Evolutionary conservation across 2,329 filamentous ascomycete species (phyloP), one percentile per base, ranked within the genome.

Genomic region (Aureobasidium leucospermi): DNA sequence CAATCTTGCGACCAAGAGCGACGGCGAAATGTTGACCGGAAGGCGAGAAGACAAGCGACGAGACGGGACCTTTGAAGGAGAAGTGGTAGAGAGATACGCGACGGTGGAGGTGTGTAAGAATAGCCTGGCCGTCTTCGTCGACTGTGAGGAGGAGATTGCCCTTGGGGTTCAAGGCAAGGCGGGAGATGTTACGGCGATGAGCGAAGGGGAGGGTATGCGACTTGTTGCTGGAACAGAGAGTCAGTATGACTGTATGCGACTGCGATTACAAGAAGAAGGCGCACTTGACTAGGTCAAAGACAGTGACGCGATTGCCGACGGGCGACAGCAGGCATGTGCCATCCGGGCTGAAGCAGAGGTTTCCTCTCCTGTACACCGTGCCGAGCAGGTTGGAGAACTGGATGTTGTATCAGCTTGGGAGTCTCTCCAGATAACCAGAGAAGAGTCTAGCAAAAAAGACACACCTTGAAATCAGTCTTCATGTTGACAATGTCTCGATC

Each of bases 401-500:
- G 1, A 45, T 48, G 28, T n/a, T 13, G 8, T 8, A 62, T 76
- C 60, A 77, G 60, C 47, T n/a, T 15, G 41, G 4, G 45, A 2
- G 31, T n/a, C 31, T 47, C 9, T 31, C 11, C 36, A 23, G 23
- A 23, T 23, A 23, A 4, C 23, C 23, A 23, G 23, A 23, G 23
- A 23, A 4, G 1, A 5, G 0, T 23, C 34, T 28, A 2, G 29
- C 3, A 11, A 8, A 36, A 38, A 49, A 28, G 38, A 23, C 32
- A 29, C 31, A 95, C 93, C 85, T 94, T 95, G 76, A 97, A 99
- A 77, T 97, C 93, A 66, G 92, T 97, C 88, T 97, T 99, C 94
- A 99, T 99, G 62, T 64, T 81, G 60, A 31, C n/a, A 38, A n/a
- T 59, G 49, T 57, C 38, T 59, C 55, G 42, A 19, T 46, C 45